Evolutionary conservation across 2,329 filamentous ascomycete genomes (phyloP), one percentile per base, ranked within the genome.

Genomic region (Podosphaera xanthii): DNA sequence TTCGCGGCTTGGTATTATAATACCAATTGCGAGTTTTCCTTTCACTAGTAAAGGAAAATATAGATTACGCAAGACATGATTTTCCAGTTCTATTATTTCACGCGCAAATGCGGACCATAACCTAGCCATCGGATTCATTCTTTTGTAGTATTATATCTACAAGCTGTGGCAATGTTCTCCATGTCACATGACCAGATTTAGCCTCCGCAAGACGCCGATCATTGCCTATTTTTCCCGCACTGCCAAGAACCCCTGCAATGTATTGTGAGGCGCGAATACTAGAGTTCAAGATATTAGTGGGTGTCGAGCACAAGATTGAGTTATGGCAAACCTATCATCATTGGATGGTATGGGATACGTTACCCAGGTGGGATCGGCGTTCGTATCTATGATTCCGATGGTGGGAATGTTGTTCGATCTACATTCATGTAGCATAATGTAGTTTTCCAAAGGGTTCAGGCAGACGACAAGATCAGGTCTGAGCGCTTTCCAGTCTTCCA

Each of bases 281-380:
- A 61, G 60, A 58, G 36, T 31, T 40, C 7, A 14, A 8, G 22
- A 31, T n/a, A 10, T 14, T 12, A 49, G 30, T 59, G 1, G 44
- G 14, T 50, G 3, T 40, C 22, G 30, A 14, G 31, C 4, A 31
- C 30, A 40, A 49, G 42, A 35, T 52, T 44, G 56, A 36, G 36
- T 22, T 12, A 22, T 56, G 36, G 70, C 76, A 68, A 70, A 87
- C 84, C 84, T 89, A 76, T 98, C 92, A 69, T 98, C 92, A 70
- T 98, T 98, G 57, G 88, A 88, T 1, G 92, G 92, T 65, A 98
- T 96, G 12, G 87, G 86, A 69, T 98, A 98, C 3, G 92, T 97
- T 57, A 97, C 89, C 81, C 87, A 91, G 0, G 87, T 87, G 0
- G 92, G 87, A 71, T 97, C 86, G 2, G 83, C 84, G 71, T 98